phyloP scores from a whole-genome alignment of 495 filamentous ascomycete genomes.

The Lindgomyces ingoldianus region DNA sequence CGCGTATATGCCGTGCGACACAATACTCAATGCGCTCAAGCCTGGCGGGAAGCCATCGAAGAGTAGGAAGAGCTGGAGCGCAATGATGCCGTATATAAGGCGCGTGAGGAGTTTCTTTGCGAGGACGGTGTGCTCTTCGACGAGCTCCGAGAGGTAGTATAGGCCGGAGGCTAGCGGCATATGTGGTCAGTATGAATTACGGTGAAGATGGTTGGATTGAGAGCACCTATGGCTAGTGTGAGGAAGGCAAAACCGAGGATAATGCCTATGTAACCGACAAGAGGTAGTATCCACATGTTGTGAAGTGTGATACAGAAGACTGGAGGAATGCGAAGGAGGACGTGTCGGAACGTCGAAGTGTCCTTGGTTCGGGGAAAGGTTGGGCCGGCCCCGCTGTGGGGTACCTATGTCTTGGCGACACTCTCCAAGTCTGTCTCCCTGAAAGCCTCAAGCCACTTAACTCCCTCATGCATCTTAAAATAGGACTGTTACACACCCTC shows the following conservation, averaged over 20 bases:
- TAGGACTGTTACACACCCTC: too few species aligned
- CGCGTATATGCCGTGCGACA: constrained; percentile 82
- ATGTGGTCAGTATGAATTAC: constrained; percentile 5
- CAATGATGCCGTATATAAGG: constrained; percentile 83
- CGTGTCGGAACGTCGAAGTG: too few species aligned
- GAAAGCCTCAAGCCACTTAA: too few species aligned
- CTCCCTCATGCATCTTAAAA: too few species aligned
- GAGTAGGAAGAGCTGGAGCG: constrained; percentile 69
- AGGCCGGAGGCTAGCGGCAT: constrained; percentile 77
- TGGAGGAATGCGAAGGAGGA: constrained; percentile 22
- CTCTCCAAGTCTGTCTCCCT: too few species aligned
- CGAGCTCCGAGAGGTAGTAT: constrained; percentile 96
- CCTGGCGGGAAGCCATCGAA: constrained; percentile 82
- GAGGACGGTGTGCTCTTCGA: constrained; percentile 94
- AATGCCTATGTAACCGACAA: constrained; percentile 85
- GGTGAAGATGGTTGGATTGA: not conserved
- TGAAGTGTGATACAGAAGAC: not conserved
- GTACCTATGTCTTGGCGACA: too few species aligned
- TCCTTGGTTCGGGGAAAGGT: too few species aligned
- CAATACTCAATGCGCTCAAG: constrained; percentile 72
- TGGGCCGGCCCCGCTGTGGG: too few species aligned
- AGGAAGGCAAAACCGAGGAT: constrained; percentile 89
- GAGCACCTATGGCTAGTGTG: constrained; percentile 84
- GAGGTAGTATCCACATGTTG: constrained; percentile 87
- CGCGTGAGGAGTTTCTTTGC: constrained; percentile 79